Percentiles rank a stretch among this genome's conserved stretches.
Evolutionary conservation across 2,329 filamentous ascomycete genomes (phyloP).

Genomic region (Arthroderma uncinatum): DNA sequence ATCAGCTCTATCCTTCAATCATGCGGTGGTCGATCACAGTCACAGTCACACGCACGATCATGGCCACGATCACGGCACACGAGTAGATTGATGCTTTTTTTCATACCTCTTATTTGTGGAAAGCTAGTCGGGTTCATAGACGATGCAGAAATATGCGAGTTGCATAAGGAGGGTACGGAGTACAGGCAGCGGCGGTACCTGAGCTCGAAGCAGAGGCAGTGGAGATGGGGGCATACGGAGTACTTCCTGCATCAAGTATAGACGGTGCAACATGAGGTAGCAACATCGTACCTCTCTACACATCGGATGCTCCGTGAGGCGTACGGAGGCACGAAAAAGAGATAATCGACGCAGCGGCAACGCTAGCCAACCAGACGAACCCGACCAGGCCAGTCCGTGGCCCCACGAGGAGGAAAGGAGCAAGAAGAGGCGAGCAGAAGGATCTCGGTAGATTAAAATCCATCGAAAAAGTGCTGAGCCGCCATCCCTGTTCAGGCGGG

Average conservation of each 20-base stretch:
- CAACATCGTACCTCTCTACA: not conserved
- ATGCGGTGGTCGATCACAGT: conserved; percentile 4
- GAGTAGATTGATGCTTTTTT: too few relatives aligned
- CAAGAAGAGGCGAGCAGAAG: not conserved
- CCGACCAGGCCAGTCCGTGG: too few relatives aligned
- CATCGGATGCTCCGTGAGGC: not conserved
- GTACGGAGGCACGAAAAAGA: not conserved
- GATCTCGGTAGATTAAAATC: not conserved
- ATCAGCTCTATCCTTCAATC: not conserved
- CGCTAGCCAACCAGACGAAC: not conserved
- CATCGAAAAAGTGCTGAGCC: too few relatives aligned
- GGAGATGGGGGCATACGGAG: not conserved
- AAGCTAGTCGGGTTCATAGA: not conserved
- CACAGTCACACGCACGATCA: conserved; percentile 1
- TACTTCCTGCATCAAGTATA: not conserved
- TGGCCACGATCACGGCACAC: not conserved
- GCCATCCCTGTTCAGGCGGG: not conserved
- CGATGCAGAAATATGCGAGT: not conserved
- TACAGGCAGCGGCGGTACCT: not conserved
- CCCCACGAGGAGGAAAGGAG: not conserved
- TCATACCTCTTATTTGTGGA: too few relatives aligned
- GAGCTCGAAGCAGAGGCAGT: not conserved
- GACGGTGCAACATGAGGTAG: not conserved
- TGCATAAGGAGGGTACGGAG: too few relatives aligned
- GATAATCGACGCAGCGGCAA: not conserved